Conservation (phyloP, 768 basidiomycete species). For the Calocera viscosa region DNA sequence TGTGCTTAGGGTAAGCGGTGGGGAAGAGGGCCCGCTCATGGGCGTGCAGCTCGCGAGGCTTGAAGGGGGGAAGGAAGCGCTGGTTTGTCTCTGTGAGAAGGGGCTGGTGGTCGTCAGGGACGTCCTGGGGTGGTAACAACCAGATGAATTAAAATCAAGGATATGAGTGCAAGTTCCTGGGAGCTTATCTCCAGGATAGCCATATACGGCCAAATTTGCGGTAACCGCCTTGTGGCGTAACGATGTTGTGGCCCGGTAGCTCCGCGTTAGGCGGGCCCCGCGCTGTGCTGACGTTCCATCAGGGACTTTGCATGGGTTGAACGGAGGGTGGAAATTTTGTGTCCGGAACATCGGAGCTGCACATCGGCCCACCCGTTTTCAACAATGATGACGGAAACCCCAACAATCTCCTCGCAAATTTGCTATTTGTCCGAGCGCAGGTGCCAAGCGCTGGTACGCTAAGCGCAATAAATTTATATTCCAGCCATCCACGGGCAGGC, state of each 20-base stretch:
- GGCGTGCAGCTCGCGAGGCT: constrained; percentile 50
- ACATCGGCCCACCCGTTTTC: not conserved
- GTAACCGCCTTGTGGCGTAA: too few relatives aligned
- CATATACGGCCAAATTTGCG: not conserved
- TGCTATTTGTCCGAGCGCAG: not conserved
- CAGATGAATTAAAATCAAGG: too few relatives aligned
- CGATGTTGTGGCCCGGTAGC: too few relatives aligned
- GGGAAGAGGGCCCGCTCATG: constrained; percentile 57
- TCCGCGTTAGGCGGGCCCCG: too few relatives aligned
- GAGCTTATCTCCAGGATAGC: not conserved
- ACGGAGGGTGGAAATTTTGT: constrained; percentile 4
- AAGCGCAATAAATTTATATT: too few relatives aligned
- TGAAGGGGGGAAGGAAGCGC: constrained; percentile 27
- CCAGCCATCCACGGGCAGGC: not conserved
- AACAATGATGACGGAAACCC: not conserved
- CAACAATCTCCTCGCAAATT: not conserved
- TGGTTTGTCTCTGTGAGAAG: constrained; percentile 67
- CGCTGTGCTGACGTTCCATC: too few relatives aligned
- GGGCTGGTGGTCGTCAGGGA: constrained; percentile 51
- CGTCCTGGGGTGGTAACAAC: not conserved
- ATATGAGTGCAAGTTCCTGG: not conserved
- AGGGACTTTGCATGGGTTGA: too few relatives aligned
- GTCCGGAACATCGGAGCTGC: constrained; percentile 4
- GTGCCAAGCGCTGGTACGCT: too few relatives aligned
- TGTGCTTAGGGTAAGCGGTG: constrained; percentile 62